Evolutionary conservation across 164 flowering plant species (phyloP).

Genomic region (Vitis riparia): DNA sequence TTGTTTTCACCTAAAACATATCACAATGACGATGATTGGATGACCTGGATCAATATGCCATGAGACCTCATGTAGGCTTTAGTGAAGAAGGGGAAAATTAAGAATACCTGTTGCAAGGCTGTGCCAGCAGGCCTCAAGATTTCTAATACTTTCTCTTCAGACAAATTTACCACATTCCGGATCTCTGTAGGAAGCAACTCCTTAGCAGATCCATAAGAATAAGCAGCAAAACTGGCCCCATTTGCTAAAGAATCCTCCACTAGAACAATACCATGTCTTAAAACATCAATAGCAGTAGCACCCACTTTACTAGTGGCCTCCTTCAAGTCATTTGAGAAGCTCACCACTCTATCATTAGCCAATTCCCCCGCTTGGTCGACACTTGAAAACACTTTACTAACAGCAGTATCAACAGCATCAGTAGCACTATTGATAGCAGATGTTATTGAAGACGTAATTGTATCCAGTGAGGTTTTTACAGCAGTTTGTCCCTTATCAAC

Average conservation of each 20-base stretch:
- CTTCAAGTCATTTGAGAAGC: slow-evolving; percentile 49
- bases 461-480: slow-evolving; percentile 43
- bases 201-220: slow-evolving; percentile 65
- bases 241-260: slow-evolving; percentile 56
- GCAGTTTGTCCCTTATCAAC: slow-evolving; percentile 41
- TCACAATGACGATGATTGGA: not conserved
- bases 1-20: not conserved
- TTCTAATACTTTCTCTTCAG: slow-evolving; percentile 48
- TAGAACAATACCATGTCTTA: slow-evolving; percentile 52
- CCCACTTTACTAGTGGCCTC: slow-evolving; percentile 48
- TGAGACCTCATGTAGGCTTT: not conserved
- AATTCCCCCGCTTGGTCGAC: slow-evolving; percentile 47
- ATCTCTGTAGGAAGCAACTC: slow-evolving; percentile 69
- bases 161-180: slow-evolving; percentile 43
- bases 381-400: slow-evolving; percentile 32
- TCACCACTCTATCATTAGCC: slow-evolving; percentile 43
- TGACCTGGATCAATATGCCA: not conserved
- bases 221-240: slow-evolving; percentile 45
- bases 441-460: slow-evolving; percentile 42
- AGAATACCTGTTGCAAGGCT: slow-evolving; percentile 60
- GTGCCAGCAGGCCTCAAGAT: slow-evolving; percentile 53
- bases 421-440: slow-evolving; percentile 36
- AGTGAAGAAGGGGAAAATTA: not conserved
- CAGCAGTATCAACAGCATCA: slow-evolving; percentile 44
- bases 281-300: slow-evolving; percentile 41